These are phyloP conservation scores for Populus euphratica DNA, from an alignment of 345 rosid genomes.

Conservation along the genomic window DNA sequence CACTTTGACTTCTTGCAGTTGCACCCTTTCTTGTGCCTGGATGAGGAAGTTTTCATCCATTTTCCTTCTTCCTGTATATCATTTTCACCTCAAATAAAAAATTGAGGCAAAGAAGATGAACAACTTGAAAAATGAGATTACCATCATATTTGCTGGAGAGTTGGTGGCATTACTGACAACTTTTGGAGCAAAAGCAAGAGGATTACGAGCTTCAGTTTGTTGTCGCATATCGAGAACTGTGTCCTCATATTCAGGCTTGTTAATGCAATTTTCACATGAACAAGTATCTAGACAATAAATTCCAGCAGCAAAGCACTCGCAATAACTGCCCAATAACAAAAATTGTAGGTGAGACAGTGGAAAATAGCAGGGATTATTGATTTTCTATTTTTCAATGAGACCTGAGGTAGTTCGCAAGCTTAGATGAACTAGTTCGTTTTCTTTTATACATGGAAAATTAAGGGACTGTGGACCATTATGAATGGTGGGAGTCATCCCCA, in stretches of 20 bases:
- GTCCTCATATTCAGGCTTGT: constrained; percentile 42
- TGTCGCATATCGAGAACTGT: constrained; percentile 28
- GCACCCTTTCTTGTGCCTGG: constrained; percentile 50
- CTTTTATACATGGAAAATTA: background rate
- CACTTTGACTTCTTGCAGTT: constrained; percentile 53
- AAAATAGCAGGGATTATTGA: background rate
- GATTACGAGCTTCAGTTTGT: constrained; percentile 40
- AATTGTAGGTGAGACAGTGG: background rate
- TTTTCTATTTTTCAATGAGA: background rate
- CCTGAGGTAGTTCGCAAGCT: background rate
- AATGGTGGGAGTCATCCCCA: background rate
- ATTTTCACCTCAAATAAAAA: constrained; percentile 10
- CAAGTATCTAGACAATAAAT: constrained; percentile 35
- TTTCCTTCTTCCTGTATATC: constrained; percentile 29
- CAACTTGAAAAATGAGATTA: constrained; percentile 9
- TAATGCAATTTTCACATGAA: constrained; percentile 36
- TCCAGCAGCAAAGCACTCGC: constrained; percentile 46
- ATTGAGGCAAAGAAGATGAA: background rate
- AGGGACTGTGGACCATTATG: background rate
- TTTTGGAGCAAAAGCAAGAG: constrained; percentile 46
- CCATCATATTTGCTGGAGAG: constrained; percentile 22
- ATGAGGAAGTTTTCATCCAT: constrained; percentile 26
- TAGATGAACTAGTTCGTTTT: background rate
- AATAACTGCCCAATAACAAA: constrained; percentile 35
- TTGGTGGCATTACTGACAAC: constrained; percentile 19